Evolutionary conservation across 2,329 filamentous ascomycete species (phyloP).

Genomic region (Amauroascus niger): DNA sequence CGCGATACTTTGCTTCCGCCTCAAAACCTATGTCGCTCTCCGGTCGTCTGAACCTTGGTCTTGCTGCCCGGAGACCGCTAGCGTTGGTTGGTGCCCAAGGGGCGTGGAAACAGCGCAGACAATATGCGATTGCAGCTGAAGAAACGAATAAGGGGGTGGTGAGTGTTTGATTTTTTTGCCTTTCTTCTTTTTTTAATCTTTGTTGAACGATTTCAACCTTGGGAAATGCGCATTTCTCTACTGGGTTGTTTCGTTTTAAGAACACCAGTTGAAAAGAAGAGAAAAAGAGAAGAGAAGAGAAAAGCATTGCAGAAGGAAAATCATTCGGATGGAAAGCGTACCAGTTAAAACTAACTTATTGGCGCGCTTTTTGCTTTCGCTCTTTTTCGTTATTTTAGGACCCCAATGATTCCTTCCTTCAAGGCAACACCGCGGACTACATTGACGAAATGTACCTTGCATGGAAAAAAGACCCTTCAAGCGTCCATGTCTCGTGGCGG

Average conservation of each 20-base stretch:
- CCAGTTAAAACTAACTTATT: neutral
- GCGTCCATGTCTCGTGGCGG: slow-evolving; percentile 97
- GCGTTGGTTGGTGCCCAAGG: slow-evolving; percentile 32
- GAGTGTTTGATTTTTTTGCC: slow-evolving; percentile 27
- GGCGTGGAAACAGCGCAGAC: slow-evolving; percentile 38
- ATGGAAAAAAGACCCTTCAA: slow-evolving; percentile 88
- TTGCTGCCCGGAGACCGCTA: slow-evolving; percentile 34
- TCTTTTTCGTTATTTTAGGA: slow-evolving; percentile 45
- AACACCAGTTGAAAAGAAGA: neutral
- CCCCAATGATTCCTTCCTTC: slow-evolving; percentile 90
- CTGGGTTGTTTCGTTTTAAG: neutral
- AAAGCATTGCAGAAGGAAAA: no score
- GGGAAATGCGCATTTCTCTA: neutral
- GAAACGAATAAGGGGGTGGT: slow-evolving; percentile 53
- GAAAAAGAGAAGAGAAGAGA: neutral
- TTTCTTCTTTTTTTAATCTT: slow-evolving; percentile 6
- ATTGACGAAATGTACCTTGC: slow-evolving; percentile 99
- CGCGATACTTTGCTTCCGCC: slow-evolving; percentile 12
- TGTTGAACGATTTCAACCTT: neutral
- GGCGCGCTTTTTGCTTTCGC: slow-evolving; percentile 15
- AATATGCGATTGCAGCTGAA: slow-evolving; percentile 51
- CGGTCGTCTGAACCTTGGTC: slow-evolving; percentile 27
- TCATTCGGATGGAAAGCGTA: neutral
- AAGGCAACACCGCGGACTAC: slow-evolving; percentile 95
- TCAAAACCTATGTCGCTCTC: slow-evolving; percentile 10